Percentiles rank a stretch among this genome's conserved stretches.
Evolutionary conservation across 2,329 filamentous ascomycete species (phyloP).

Genomic region (Botrytis galanthina): DNA sequence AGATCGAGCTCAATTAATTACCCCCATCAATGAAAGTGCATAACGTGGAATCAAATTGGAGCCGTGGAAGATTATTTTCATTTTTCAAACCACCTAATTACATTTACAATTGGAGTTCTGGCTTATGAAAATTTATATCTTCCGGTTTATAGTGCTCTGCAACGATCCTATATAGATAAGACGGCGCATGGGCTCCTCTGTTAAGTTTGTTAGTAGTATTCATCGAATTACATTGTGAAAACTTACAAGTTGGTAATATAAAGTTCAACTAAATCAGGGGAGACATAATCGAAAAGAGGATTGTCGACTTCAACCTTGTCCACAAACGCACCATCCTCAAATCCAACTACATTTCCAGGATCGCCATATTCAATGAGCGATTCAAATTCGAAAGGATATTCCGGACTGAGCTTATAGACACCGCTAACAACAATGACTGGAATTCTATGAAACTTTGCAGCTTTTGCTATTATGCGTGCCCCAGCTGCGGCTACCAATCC

Average conservation of each 20-base stretch:
- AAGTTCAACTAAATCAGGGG: constrained; percentile 70
- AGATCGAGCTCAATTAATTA: neutral
- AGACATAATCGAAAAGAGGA: constrained; percentile 79
- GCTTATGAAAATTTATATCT: constrained; percentile 60
- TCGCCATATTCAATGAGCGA: constrained; percentile 84
- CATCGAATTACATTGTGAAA: constrained; percentile 25
- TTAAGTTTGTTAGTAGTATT: constrained; percentile 24
- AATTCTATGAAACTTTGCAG: constrained; percentile 76
- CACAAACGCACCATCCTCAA: constrained; percentile 76
- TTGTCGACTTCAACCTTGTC: constrained; percentile 75
- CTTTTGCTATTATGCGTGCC: constrained; percentile 78
- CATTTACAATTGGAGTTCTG: constrained; percentile 35
- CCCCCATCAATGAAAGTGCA: neutral
- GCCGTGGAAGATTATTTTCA: neutral
- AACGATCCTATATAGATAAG: constrained; percentile 71
- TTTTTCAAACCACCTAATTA: constrained; percentile 1
- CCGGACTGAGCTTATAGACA: constrained; percentile 90
- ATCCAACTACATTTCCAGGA: constrained; percentile 71
- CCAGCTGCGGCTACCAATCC: constrained; percentile 81
- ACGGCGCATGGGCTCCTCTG: constrained; percentile 66
- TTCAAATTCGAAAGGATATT: constrained; percentile 81
- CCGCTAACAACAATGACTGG: constrained; percentile 87
- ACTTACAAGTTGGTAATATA: constrained; percentile 84
- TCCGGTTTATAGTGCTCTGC: constrained; percentile 73
- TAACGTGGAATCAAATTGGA: neutral